phyloP scores from a whole-genome alignment of 2,329 filamentous ascomycete species.

The Talaromyces sp. region DNA sequence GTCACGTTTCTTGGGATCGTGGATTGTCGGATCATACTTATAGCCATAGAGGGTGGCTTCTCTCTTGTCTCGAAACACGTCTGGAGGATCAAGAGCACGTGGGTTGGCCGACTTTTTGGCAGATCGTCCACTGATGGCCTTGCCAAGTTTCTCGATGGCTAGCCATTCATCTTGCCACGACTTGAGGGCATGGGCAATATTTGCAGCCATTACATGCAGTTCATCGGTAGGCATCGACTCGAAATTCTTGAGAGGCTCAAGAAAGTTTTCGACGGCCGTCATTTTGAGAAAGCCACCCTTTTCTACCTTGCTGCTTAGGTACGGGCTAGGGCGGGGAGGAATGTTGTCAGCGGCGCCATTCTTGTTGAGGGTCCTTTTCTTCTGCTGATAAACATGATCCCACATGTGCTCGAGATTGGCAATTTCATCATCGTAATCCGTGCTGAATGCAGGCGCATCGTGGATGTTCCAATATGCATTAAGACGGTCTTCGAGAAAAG shows the following conservation, averaged over 20 bases:
- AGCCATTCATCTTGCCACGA: constrained; percentile 57
- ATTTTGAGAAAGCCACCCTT: constrained; percentile 34
- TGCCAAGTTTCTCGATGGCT: constrained; percentile 46
- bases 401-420: constrained; percentile 26
- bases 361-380: constrained; percentile 23
- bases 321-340: constrained; percentile 26
- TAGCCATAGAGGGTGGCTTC: constrained; percentile 59
- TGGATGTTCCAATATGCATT: constrained; percentile 33
- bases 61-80: constrained; percentile 55
- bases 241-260: constrained; percentile 31
- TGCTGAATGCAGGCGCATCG: constrained; percentile 27
- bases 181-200: constrained; percentile 48
- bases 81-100: constrained; percentile 45
- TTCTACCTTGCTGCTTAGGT: constrained; percentile 23
- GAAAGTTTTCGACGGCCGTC: constrained; percentile 28
- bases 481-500: constrained; percentile 26
- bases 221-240: constrained; percentile 44
- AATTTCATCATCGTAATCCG: constrained; percentile 27
- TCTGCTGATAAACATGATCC: constrained; percentile 24
- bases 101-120: constrained; percentile 46
- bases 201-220: constrained; percentile 51
- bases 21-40: constrained; percentile 42
- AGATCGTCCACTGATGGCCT: constrained; percentile 41
- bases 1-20: constrained; percentile 9
- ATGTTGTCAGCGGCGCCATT: constrained; percentile 19